Percentiles rank a stretch among this genome's conserved stretches.
Conservation (phyloP, 768 basidiomycete genomes). For the Exidia glandulosa region DNA sequence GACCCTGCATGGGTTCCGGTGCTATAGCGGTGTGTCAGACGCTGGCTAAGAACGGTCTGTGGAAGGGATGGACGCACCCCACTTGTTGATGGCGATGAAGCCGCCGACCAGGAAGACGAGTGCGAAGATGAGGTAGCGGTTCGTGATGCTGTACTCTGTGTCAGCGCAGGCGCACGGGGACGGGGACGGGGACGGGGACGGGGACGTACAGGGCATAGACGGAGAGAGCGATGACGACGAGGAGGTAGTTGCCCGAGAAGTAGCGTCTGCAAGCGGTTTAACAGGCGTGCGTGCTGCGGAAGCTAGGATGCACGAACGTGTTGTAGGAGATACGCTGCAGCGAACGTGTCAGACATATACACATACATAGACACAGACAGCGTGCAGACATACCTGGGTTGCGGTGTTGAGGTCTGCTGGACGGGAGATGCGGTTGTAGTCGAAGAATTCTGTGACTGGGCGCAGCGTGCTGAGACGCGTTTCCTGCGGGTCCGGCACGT, state of each 20-base stretch:
- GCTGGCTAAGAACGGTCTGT: constrained; percentile 1
- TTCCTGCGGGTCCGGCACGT: constrained; percentile 37
- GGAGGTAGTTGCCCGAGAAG: constrained; percentile 85
- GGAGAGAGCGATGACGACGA: constrained; percentile 66
- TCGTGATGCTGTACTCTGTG: constrained; percentile 51
- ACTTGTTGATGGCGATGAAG: constrained; percentile 80
- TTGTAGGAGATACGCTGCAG: constrained; percentile 85
- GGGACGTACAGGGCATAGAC: constrained; percentile 70
- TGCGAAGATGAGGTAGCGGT: constrained; percentile 70
- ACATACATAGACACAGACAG: background rate
- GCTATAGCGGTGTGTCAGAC: constrained; percentile 31
- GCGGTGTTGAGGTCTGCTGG: constrained; percentile 75
- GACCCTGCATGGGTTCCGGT: constrained; percentile 63
- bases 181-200: constrained; percentile 6
- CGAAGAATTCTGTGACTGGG: constrained; percentile 69
- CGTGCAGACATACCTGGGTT: constrained; percentile 43
- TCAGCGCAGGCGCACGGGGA: background rate
- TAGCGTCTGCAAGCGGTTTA: constrained; percentile 32
- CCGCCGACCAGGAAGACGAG: constrained; percentile 85
- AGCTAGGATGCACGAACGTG: constrained; percentile 26
- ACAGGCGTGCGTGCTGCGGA: background rate
- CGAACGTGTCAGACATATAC: background rate
- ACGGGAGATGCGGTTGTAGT: constrained; percentile 70
- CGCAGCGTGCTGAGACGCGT: constrained; percentile 67
- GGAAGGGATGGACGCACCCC: constrained; percentile 42